Evolutionary conservation across 305 asterid species (phyloP).

Genomic region (Solanum hybrid): DNA sequence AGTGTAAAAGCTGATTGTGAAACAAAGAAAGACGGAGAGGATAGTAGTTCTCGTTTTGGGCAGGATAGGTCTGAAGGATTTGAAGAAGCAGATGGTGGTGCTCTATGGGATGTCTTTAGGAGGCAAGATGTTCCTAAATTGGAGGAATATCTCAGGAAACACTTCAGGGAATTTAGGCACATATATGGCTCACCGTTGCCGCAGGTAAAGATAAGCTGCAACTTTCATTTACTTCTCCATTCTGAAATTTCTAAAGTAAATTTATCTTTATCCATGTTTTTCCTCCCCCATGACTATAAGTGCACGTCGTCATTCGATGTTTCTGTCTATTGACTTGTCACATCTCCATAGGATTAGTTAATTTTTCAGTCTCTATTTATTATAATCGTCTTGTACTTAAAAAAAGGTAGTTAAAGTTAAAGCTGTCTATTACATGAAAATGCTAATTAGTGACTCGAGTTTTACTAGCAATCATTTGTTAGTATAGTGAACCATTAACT

Average conservation of each 20-base stretch:
- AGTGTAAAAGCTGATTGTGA: not conserved
- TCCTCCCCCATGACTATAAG: not conserved
- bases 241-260: not conserved
- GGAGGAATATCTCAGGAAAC: conserved; percentile 58
- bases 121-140: conserved; percentile 69
- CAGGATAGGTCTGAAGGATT: conserved; percentile 12
- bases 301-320: not conserved
- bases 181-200: conserved; percentile 42
- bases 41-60: not conserved
- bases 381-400: not conserved
- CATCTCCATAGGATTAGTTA: not conserved
- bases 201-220: conserved; percentile 29
- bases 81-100: conserved; percentile 54
- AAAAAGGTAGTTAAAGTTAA: not conserved
- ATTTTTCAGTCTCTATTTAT: not conserved
- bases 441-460: not conserved
- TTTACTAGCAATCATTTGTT: not conserved
- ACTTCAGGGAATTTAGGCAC: conserved; percentile 75
- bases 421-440: not conserved
- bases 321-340: not conserved
- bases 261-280: not conserved
- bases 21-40: not conserved
- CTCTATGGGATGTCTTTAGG: conserved; percentile 93
- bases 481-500: not conserved
- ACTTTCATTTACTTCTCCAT: not conserved